These are phyloP conservation scores for Komagataea norvegica DNA, from an alignment of 1,139 yeast species.

Conservation along the genomic window DNA sequence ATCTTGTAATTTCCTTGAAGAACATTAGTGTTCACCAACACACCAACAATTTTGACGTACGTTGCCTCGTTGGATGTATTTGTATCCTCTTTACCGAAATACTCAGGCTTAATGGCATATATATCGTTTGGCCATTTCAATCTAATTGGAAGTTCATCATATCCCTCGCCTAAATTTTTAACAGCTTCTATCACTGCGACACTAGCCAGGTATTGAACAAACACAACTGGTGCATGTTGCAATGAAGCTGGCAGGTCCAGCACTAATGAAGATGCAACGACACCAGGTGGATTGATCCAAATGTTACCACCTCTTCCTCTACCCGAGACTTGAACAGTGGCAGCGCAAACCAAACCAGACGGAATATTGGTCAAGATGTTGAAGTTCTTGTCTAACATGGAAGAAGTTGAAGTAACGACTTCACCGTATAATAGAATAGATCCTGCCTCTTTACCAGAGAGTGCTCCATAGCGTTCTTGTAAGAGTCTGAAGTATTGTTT, in stretches of 20 bases:
- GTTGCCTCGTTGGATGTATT: slow-evolving; percentile 38
- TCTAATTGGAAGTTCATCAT: slow-evolving; percentile 68
- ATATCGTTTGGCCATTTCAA: slow-evolving; percentile 98
- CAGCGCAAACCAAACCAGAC: slow-evolving; percentile 55
- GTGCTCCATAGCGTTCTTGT: slow-evolving; percentile 27
- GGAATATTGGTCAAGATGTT: slow-evolving; percentile 56
- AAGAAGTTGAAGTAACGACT: slow-evolving; percentile 83
- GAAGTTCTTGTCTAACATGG: slow-evolving; percentile 71
- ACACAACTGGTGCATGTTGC: slow-evolving; percentile 51
- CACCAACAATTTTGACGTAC: slow-evolving; percentile 78
- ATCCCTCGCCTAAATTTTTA: slow-evolving; percentile 58
- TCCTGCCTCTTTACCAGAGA: slow-evolving; percentile 46
- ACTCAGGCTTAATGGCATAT: slow-evolving; percentile 67
- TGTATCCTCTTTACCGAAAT: slow-evolving; percentile 27
- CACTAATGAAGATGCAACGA: slow-evolving; percentile 74
- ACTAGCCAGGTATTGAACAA: slow-evolving; percentile 81
- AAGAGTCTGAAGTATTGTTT: slow-evolving; percentile 48
- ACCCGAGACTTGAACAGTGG: slow-evolving; percentile 79
- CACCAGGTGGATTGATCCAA: slow-evolving; percentile 95
- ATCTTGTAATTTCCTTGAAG: slow-evolving; percentile 52
- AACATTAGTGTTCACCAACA: slow-evolving; percentile 75
- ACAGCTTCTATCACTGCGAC: slow-evolving; percentile 82
- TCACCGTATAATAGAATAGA: slow-evolving; percentile 70
- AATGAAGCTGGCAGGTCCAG: slow-evolving; percentile 49
- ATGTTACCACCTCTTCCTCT: slow-evolving; percentile 92